A percentile compares a stretch with the other conserved stretches of the same genome.
Conservation (phyloP, 1,139 yeast species). For the Spathaspora jeffriesii region DNA sequence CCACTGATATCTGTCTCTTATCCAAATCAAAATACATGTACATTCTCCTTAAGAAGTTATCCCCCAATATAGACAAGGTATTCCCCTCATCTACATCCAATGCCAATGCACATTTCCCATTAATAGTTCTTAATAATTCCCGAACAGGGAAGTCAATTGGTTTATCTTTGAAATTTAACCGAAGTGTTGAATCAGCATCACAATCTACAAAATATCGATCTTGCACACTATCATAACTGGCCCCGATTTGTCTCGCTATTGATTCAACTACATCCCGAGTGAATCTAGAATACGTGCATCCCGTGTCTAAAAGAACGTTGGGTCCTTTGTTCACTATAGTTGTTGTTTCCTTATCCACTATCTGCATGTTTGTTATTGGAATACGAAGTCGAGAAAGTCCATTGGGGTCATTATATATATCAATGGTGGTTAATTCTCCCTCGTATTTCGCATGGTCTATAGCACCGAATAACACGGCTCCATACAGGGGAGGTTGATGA, state of each 20-base stretch:
- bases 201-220: conserved; percentile 20
- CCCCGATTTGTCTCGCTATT: conserved; percentile 36
- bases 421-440: conserved; percentile 41
- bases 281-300: conserved; percentile 60
- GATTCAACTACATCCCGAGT: conserved; percentile 41
- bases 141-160: conserved; percentile 27
- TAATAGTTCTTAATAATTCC: conserved; percentile 14
- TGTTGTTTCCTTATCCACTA: neutral
- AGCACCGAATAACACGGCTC: conserved; percentile 59
- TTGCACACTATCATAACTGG: conserved; percentile 6
- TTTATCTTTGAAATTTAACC: conserved; percentile 29
- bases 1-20: conserved; percentile 34
- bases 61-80: conserved; percentile 28
- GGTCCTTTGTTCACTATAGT: neutral
- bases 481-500: conserved; percentile 23
- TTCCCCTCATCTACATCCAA: conserved; percentile 4
- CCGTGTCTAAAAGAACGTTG: conserved; percentile 53
- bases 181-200: conserved; percentile 13
- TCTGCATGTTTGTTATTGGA: neutral
- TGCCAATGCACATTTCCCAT: conserved; percentile 6
- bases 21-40: conserved; percentile 42
- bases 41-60: conserved; percentile 37
- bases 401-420: conserved; percentile 12
- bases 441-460: conserved; percentile 51
- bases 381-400: neutral